Evolutionary conservation across 1,139 yeast species (phyloP), one percentile per base, ranked within the genome.

Genomic region (Lodderomyces oxycetoniae): DNA sequence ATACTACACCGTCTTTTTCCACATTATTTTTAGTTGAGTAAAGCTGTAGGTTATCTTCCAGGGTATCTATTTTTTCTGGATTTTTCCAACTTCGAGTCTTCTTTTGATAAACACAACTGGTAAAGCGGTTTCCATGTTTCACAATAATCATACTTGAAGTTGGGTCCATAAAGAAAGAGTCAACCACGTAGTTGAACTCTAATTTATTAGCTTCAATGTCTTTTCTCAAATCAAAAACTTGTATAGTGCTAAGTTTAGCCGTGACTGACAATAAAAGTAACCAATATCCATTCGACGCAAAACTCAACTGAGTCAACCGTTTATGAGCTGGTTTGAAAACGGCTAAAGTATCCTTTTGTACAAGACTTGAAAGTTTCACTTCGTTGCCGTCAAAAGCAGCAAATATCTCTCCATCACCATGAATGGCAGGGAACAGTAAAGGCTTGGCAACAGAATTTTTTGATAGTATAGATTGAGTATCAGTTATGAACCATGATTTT

Each of bases 241-340:
- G 69, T n/a, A 68, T 49, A 3, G 21, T 14, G 25, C 17, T 32
- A 3, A 64, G 37, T 5, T 52, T 39, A 2, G 34, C 45, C 10
- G 41, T 38, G 39, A 42, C 31, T 39, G 53, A 43, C 22, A 57
- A 46, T 6, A 51, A 66, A 55, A 47, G 59, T 35, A 82, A 55
- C 82, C 87, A 80, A 54, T 79, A 81, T 4, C 93, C 93, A 49
- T 83, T 83, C 17, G 70, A 61, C 6, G 83, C 80, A 59, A 83
- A 83, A 31, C 55, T 50, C 2, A 82, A 47, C 14, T 61, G 55
- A 4, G 55, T 13, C 6, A 40, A 33, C 2, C 19, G 17, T n/a
- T 23, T n/a, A 15, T 31, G 21, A 3, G 17, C 19, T 3, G 58
- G 44, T 3, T 46, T 42, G n/a, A 75, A 49, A 1, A 61, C 57